Percentiles rank a stretch among this genome's conserved stretches.
Conservation (phyloP, 2,329 filamentous ascomycete genomes). For the Parascedosporium putredinis region DNA sequence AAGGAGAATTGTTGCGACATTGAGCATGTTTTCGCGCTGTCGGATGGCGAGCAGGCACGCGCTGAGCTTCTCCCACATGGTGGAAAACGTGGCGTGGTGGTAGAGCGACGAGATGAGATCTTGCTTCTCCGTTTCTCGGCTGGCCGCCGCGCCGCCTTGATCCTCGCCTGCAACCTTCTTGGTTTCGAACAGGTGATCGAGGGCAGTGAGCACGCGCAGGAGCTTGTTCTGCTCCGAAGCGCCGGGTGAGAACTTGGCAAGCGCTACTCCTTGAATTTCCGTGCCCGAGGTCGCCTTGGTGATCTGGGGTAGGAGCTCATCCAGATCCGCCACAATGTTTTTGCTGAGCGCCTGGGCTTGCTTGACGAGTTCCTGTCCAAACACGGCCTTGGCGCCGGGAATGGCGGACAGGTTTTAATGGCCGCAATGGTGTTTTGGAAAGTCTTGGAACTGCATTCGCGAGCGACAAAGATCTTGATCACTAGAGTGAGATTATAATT, state of each 20-base stretch:
- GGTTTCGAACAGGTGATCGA: slow-evolving; percentile 90
- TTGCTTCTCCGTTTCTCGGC: slow-evolving; percentile 53
- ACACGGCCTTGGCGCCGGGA: slow-evolving; percentile 77
- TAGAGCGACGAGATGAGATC: slow-evolving; percentile 82
- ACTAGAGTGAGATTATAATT: slow-evolving; percentile 83
- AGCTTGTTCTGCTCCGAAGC: slow-evolving; percentile 96
- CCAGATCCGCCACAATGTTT: slow-evolving; percentile 74
- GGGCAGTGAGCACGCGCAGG: slow-evolving; percentile 78
- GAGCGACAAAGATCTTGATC: slow-evolving; percentile 91
- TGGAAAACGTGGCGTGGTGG: slow-evolving; percentile 79
- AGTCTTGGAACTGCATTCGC: slow-evolving; percentile 94
- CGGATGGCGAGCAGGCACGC: slow-evolving; percentile 80
- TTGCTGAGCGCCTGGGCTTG: slow-evolving; percentile 80
- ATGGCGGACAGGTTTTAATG: slow-evolving; percentile 98
- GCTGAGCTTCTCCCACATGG: slow-evolving; percentile 87
- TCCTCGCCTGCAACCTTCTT: slow-evolving; percentile 49
- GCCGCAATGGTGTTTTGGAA: slow-evolving; percentile 96
- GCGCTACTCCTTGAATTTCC: slow-evolving; percentile 87
- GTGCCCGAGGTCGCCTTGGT: slow-evolving; percentile 78
- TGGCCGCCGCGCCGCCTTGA: slow-evolving; percentile 33
- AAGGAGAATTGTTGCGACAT: slow-evolving; percentile 88
- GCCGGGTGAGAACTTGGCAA: slow-evolving; percentile 90
- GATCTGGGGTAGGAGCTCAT: slow-evolving; percentile 77
- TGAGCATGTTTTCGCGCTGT: slow-evolving; percentile 88
- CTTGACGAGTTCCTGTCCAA: slow-evolving; percentile 83